These are phyloP conservation scores for Zasmidium citrigriseum DNA, from an alignment of 2,329 filamentous ascomycete genomes.

Conservation along the genomic window DNA sequence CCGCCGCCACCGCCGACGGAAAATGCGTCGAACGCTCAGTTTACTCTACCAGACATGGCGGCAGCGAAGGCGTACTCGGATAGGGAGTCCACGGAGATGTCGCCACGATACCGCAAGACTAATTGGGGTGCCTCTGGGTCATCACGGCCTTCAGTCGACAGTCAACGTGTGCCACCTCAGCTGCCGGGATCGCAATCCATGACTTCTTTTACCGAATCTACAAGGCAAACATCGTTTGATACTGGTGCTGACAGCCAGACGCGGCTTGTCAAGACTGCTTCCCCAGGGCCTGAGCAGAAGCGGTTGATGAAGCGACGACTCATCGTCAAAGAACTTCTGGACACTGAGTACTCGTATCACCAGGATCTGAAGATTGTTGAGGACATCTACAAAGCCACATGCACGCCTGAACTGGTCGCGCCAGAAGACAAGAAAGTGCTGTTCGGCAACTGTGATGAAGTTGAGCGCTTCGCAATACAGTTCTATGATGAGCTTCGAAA, in stretches of 20 bases:
- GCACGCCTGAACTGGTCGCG: constrained; percentile 70
- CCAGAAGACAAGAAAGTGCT: constrained; percentile 83
- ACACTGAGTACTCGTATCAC: constrained; percentile 88
- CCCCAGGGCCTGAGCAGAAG: constrained; percentile 53
- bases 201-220: constrained; percentile 35
- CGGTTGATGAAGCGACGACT: constrained; percentile 79
- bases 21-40: constrained; percentile 10
- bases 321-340: constrained; percentile 86
- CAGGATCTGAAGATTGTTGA: constrained; percentile 96
- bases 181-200: constrained; percentile 35
- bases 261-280: constrained; percentile 23
- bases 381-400: constrained; percentile 93
- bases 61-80: constrained; percentile 26
- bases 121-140: constrained; percentile 33
- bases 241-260: constrained; percentile 23
- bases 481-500: constrained; percentile 81
- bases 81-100: constrained; percentile 31
- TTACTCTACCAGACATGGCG: constrained; percentile 28
- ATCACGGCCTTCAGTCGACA: constrained; percentile 35
- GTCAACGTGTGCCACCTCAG: constrained; percentile 28
- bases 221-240: constrained; percentile 29
- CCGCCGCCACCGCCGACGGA: constrained; percentile 42
- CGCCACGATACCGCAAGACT: constrained; percentile 27
- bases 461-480: constrained; percentile 79
- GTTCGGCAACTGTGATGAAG: constrained; percentile 89